Evolutionary conservation across 169 alveolate species (phyloP).

Genomic region (Plasmodium inui): DNA sequence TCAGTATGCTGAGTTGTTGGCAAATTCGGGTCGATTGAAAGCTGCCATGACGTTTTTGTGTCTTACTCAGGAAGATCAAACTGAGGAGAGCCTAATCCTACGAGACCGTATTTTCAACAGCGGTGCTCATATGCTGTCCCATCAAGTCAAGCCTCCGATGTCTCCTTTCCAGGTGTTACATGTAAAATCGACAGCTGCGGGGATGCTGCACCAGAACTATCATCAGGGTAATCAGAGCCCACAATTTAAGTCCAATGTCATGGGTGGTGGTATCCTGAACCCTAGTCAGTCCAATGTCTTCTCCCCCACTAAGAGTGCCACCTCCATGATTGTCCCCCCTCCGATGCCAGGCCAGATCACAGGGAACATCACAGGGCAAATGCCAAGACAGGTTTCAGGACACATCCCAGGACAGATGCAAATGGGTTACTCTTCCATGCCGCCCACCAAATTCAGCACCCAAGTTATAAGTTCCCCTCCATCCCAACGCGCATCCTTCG

Average conservation of each 20-base stretch:
- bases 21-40: constrained; percentile 81
- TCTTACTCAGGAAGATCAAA: constrained; percentile 76
- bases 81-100: constrained; percentile 73
- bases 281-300: not conserved
- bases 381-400: not conserved
- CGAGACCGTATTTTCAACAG: constrained; percentile 82
- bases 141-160: constrained; percentile 66
- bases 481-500: constrained; percentile 13
- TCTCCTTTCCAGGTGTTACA: constrained; percentile 78
- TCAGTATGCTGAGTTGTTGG: constrained; percentile 82
- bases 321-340: constrained; percentile 8
- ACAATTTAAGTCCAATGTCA: not conserved
- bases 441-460: not conserved
- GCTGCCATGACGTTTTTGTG: constrained; percentile 83
- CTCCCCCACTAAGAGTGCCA: constrained; percentile 12
- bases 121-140: constrained; percentile 76
- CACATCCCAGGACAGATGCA: not conserved
- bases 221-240: not conserved
- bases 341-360: no score
- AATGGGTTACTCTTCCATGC: not conserved
- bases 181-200: constrained; percentile 36
- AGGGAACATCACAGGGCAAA: no score
- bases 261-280: not conserved
- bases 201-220: not conserved
- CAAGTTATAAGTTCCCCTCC: not conserved